Conservation (phyloP, 1,139 yeast species). For the Eremothecium gossypii region DNA sequence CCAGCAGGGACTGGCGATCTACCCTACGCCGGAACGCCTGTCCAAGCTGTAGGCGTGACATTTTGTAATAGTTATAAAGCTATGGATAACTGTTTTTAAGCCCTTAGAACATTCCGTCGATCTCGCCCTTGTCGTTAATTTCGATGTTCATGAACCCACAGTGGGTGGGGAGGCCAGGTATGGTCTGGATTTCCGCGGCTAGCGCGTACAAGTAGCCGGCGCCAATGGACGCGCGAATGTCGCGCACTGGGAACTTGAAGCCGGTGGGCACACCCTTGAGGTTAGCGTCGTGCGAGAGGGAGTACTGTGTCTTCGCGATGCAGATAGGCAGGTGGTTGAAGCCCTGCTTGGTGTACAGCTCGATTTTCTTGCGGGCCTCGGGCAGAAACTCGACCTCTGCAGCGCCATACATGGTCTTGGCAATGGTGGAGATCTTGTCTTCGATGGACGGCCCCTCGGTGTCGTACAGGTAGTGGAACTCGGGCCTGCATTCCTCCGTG, state of each 20-base stretch:
- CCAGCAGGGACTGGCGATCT: slow-evolving; percentile 53
- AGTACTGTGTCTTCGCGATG: slow-evolving; percentile 96
- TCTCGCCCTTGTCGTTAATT: slow-evolving; percentile 86
- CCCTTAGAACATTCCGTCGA: slow-evolving; percentile 79
- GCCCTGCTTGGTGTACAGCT: slow-evolving; percentile 79
- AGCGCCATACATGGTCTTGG: slow-evolving; percentile 91
- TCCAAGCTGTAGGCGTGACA: too few relatives aligned
- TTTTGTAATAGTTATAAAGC: background rate
- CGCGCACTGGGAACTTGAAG: slow-evolving; percentile 89
- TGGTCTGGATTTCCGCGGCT: slow-evolving; percentile 95
- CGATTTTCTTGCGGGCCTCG: slow-evolving; percentile 77
- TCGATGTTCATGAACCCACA: slow-evolving; percentile 97
- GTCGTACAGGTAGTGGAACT: slow-evolving; percentile 67
- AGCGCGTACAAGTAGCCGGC: slow-evolving; percentile 95
- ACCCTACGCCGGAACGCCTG: slow-evolving; percentile 12
- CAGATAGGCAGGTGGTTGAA: slow-evolving; percentile 90
- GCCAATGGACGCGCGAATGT: slow-evolving; percentile 88
- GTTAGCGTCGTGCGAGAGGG: slow-evolving; percentile 86
- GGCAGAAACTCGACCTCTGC: slow-evolving; percentile 78
- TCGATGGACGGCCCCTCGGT: slow-evolving; percentile 62
- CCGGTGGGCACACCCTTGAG: slow-evolving; percentile 95
- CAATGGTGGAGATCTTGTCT: slow-evolving; percentile 75
- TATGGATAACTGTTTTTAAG: slow-evolving; percentile 14
- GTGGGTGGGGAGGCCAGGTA: slow-evolving; percentile 94
- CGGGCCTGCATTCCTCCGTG: slow-evolving; percentile 41